phyloP scores from a whole-genome alignment of 805 yeast species.

The Saccharomycopsis schoenii region DNA sequence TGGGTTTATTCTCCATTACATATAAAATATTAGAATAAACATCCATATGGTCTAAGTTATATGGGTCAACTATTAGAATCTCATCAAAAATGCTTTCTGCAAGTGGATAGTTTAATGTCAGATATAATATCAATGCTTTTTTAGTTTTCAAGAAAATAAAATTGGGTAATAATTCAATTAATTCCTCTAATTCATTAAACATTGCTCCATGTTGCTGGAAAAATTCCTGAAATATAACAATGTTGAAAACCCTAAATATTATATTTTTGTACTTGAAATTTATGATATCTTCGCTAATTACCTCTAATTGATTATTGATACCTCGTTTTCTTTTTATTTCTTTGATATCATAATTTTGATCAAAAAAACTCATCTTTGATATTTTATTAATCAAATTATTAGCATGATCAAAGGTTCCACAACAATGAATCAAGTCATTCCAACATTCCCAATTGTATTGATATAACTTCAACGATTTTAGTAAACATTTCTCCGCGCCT shows the following conservation, averaged over 20 bases:
- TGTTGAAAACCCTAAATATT: constrained; percentile 50
- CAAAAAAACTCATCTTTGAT: not conserved
- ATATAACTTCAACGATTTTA: constrained; percentile 51
- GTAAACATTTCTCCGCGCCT: constrained; percentile 51
- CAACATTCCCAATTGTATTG: constrained; percentile 94
- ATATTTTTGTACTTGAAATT: constrained; percentile 15
- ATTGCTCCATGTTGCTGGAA: constrained; percentile 56
- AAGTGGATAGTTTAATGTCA: constrained; percentile 72
- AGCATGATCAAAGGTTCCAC: constrained; percentile 56
- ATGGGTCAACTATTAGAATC: constrained; percentile 65
- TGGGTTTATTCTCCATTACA: constrained; percentile 83
- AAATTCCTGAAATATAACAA: constrained; percentile 67
- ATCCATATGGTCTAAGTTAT: constrained; percentile 83
- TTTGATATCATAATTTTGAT: not conserved
- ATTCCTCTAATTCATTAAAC: constrained; percentile 37
- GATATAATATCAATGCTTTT: constrained; percentile 72
- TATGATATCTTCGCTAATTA: not conserved
- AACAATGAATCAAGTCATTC: constrained; percentile 63
- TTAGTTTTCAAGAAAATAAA: constrained; percentile 71
- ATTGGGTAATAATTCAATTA: constrained; percentile 53
- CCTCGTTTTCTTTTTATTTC: not conserved
- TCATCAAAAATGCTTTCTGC: constrained; percentile 76
- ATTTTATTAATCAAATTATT: constrained; percentile 30
- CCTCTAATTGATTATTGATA: not conserved
- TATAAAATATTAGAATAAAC: constrained; percentile 89